Conservation (phyloP, 2,329 filamentous ascomycete species). For the Cladophialophora exuberans region DNA sequence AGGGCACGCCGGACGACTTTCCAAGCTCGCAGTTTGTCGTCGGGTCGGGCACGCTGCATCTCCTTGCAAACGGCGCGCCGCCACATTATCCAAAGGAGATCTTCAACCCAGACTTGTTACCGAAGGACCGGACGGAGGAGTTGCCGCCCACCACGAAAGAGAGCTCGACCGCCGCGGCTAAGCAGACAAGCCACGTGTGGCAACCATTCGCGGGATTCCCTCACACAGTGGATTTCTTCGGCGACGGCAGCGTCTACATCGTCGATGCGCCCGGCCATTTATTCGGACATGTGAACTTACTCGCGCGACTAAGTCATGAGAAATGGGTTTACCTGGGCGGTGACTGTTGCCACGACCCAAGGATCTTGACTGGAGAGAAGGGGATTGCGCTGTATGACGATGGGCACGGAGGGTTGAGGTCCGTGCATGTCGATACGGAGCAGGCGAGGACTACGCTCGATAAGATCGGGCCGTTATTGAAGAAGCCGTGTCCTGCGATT, state of each 20-base stretch:
- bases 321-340: slow-evolving; percentile 40
- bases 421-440: slow-evolving; percentile 56
- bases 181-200: slow-evolving; percentile 43
- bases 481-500: slow-evolving; percentile 21
- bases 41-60: slow-evolving; percentile 49
- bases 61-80: slow-evolving; percentile 45
- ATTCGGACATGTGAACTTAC: slow-evolving; percentile 39
- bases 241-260: slow-evolving; percentile 43
- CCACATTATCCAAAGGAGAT: slow-evolving; percentile 32
- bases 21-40: slow-evolving; percentile 53
- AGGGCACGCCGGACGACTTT: slow-evolving; percentile 59
- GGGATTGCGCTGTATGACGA: slow-evolving; percentile 56
- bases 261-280: slow-evolving; percentile 39
- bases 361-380: slow-evolving; percentile 44
- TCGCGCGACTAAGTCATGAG: slow-evolving; percentile 34
- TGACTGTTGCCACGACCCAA: slow-evolving; percentile 39
- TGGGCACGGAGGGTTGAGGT: slow-evolving; percentile 47
- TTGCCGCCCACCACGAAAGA: slow-evolving; percentile 41
- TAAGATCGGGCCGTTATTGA: slow-evolving; percentile 38
- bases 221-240: slow-evolving; percentile 47
- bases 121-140: slow-evolving; percentile 41
- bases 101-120: slow-evolving; percentile 38
- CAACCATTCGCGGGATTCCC: slow-evolving; percentile 49
- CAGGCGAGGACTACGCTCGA: slow-evolving; percentile 49
- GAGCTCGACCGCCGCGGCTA: slow-evolving; percentile 26